These are phyloP conservation scores for Globisporangium middletonii DNA, from an alignment of 352 stramenopile species.

Conservation along the genomic window DNA sequence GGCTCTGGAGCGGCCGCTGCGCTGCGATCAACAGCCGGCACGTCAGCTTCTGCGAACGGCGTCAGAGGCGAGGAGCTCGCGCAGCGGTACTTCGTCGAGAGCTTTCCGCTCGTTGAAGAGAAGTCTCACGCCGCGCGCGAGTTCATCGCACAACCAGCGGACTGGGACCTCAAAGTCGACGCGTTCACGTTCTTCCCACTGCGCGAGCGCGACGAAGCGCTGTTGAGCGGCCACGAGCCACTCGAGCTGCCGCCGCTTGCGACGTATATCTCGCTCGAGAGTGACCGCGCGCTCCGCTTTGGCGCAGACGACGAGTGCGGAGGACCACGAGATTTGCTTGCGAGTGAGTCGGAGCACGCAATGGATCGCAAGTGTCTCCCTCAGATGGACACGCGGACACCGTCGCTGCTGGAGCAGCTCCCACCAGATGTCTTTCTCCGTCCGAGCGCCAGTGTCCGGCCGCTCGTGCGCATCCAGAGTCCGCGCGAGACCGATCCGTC, in stretches of 20 bases:
- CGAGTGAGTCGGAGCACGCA: no score
- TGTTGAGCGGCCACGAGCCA: constrained; percentile 54
- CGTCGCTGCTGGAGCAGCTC: constrained; percentile 39
- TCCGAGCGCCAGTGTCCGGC: constrained; percentile 40
- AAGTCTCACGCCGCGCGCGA: constrained; percentile 31
- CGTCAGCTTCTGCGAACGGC: no score
- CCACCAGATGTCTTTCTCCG: constrained; percentile 41
- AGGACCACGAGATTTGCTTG: neutral
- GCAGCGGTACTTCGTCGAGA: constrained; percentile 26
- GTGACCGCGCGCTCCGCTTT: constrained; percentile 24
- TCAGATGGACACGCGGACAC: constrained; percentile 7
- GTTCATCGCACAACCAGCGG: constrained; percentile 28
- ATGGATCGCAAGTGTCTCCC: neutral
- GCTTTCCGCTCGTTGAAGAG: constrained; percentile 62
- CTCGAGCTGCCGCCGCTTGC: constrained; percentile 47
- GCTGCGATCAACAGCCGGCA: neutral
- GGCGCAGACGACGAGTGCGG: constrained; percentile 48
- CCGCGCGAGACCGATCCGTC: constrained; percentile 43
- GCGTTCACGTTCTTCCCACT: constrained; percentile 60
- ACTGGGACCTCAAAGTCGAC: constrained; percentile 45
- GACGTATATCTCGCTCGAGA: constrained; percentile 55
- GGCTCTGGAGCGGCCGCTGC: constrained; percentile 3
- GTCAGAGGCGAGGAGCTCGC: neutral
- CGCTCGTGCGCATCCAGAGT: constrained; percentile 29
- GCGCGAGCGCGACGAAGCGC: constrained; percentile 54